Percentiles rank a stretch among this genome's conserved stretches.
Conservation (phyloP, 768 basidiomycete genomes). For the Tylopilus cervinicoccineus region DNA sequence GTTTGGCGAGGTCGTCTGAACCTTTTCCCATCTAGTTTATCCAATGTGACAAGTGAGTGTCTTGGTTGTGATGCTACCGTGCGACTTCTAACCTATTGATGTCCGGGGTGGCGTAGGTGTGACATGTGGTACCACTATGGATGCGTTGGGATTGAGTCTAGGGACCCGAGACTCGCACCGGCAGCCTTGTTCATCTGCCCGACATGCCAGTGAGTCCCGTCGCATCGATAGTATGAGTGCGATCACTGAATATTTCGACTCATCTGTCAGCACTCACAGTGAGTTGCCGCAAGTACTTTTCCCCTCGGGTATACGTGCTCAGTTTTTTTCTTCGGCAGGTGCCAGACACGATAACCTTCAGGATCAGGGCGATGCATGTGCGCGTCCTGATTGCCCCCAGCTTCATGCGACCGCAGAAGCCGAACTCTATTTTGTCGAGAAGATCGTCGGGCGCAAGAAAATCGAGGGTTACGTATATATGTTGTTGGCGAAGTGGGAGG, state of each 20-base stretch:
- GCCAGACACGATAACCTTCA: slow-evolving; percentile 11
- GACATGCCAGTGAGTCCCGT: slow-evolving; percentile 32
- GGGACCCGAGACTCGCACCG: slow-evolving; percentile 35
- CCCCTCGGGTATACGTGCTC: not conserved
- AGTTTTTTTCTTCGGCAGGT: slow-evolving; percentile 5
- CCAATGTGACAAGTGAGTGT: slow-evolving; percentile 32
- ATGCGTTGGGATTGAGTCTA: slow-evolving; percentile 39
- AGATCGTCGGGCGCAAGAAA: slow-evolving; percentile 25
- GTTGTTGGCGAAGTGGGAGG: slow-evolving; percentile 34
- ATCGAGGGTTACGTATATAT: slow-evolving; percentile 10
- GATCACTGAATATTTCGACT: not conserved
- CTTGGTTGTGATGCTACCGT: too few relatives aligned
- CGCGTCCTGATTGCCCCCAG: slow-evolving; percentile 26
- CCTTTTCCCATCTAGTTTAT: slow-evolving; percentile 23
- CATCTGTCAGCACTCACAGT: slow-evolving; percentile 12
- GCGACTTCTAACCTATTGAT: not conserved
- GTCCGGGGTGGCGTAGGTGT: slow-evolving; percentile 29
- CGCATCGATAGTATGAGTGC: not conserved
- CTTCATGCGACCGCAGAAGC: not conserved
- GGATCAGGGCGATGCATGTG: slow-evolving; percentile 13
- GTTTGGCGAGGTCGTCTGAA: not conserved
- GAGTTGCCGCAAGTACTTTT: not conserved
- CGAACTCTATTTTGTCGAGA: slow-evolving; percentile 25
- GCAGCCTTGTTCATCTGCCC: slow-evolving; percentile 39
- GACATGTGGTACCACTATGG: slow-evolving; percentile 50